Percentiles rank a stretch among this genome's conserved stretches.
Evolutionary conservation across 768 basidiomycete genomes (phyloP).

Genomic region (Coprinopsis strossmayeri): DNA sequence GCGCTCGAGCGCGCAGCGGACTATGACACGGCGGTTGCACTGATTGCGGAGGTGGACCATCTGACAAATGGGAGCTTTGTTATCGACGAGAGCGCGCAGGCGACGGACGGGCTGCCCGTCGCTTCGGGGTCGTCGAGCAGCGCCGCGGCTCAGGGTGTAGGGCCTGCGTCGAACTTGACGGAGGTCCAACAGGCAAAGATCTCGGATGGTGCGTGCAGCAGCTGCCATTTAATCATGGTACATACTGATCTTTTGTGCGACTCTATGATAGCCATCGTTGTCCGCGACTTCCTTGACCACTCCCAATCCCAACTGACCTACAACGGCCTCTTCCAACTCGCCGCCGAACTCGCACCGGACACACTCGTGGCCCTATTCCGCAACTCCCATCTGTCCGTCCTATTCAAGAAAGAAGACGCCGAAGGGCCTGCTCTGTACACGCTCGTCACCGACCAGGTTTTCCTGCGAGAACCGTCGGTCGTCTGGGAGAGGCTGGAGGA

Average conservation of each 20-base stretch:
- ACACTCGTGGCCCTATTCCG: conserved; percentile 82
- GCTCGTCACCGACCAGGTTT: conserved; percentile 82
- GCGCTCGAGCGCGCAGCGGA: conserved; percentile 49
- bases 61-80: conserved; percentile 59
- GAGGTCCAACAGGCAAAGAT: conserved; percentile 57
- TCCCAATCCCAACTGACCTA: conserved; percentile 85
- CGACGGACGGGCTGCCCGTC: not conserved
- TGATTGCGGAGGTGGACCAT: conserved; percentile 78
- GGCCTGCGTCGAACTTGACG: conserved; percentile 30
- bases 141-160: conserved; percentile 12
- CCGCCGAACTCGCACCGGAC: conserved; percentile 48
- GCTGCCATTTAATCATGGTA: not conserved
- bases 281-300: conserved; percentile 61
- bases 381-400: conserved; percentile 82
- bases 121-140: conserved; percentile 5
- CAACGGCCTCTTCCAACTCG: conserved; percentile 78
- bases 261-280: conserved; percentile 55
- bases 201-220: conserved; percentile 50
- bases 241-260: conserved; percentile 5
- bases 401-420: conserved; percentile 51
- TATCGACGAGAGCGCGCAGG: conserved; percentile 23
- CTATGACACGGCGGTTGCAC: conserved; percentile 68
- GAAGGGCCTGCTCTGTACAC: conserved; percentile 55
- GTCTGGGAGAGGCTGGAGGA: conserved; percentile 93
- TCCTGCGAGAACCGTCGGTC: conserved; percentile 68